Evolutionary conservation across 2,329 filamentous ascomycete genomes (phyloP), one percentile per base, ranked within the genome.

Genomic region (Fusarium xylarioides): DNA sequence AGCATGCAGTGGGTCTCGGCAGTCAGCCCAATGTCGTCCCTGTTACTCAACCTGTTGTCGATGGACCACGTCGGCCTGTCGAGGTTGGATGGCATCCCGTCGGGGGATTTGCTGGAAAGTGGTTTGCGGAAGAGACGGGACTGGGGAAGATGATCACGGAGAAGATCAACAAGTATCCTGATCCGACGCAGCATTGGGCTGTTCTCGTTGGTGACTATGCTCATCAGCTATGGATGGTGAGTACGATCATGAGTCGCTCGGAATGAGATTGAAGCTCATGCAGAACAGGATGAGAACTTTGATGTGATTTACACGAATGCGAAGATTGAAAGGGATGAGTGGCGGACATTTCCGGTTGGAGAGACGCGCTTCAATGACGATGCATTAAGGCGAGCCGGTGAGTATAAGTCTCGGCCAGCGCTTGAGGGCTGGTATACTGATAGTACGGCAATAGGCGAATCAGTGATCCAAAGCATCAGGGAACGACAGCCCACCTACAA

Each of bases 151-250:
- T 87, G 81, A 89, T 90, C 66, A 88, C 86, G 0, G 85, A 88
- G 50, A 86, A 84, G 70, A 85, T 88, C 60, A 84, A 87, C 73
- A 83, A 81, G 63, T 89, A 87, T 68, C 88, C 88, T 0, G 88
- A 90, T 74, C 88, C 88, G 7, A 89, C 87, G 8, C 88, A 90
- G 79, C 88, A 90, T 74, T 90, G 88, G 88, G 87, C 87, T 5
- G 86, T 90, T 3, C 80, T 90, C 1, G 86, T 90, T 2, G 88
- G 87, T 4, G 86, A 85, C 18, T 90, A 82, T 74, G 84, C 83
- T 4, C 88, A 90, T 76, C 83, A 90, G 76, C 79, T 90, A n/a
- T 90, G 88, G 88, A 90, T 90, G 87, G 86, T 86, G 70, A 71
- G 81, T 77, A 12, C n/a, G 5, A 7, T 18, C 10, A 30, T 8